Conservation (phyloP, 495 filamentous ascomycete species). For the Ramalina intermedia region DNA sequence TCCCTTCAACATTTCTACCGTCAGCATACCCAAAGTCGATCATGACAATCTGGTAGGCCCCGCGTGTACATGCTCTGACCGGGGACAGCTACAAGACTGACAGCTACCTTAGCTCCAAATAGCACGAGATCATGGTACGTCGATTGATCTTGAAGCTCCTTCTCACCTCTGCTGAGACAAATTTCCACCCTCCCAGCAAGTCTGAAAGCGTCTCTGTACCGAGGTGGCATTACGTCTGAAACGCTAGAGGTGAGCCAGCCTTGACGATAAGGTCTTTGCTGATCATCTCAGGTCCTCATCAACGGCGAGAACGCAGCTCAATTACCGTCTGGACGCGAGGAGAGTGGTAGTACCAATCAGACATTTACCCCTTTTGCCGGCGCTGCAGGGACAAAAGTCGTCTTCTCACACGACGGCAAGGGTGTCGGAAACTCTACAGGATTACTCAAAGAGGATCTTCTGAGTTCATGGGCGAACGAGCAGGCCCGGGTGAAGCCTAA, state of each 20-base stretch:
- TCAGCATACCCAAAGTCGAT: slow-evolving; percentile 39
- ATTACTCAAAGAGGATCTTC: neutral
- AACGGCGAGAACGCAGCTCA: slow-evolving; percentile 24
- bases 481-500: neutral
- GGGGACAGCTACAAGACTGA: slow-evolving; percentile 9
- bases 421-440: neutral
- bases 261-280: slow-evolving; percentile 10
- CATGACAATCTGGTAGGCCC: slow-evolving; percentile 40
- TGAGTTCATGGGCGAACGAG: slow-evolving; percentile 9
- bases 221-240: slow-evolving; percentile 45
- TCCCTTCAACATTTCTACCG: slow-evolving; percentile 23
- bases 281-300: slow-evolving; percentile 33
- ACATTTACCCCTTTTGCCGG: too few species aligned
- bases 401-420: neutral
- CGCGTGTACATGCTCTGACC: neutral
- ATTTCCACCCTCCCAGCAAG: slow-evolving; percentile 30
- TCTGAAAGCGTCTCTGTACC: slow-evolving; percentile 45
- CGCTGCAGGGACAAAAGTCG: neutral
- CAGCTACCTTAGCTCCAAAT: slow-evolving; percentile 27
- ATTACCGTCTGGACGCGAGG: slow-evolving; percentile 14
- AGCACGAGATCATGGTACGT: slow-evolving; percentile 28
- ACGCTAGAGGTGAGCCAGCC: slow-evolving; percentile 39
- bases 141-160: neutral
- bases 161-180: slow-evolving; percentile 1
- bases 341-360: neutral